Evolutionary conservation across 768 basidiomycete genomes (phyloP).

Genomic region (Boletus rubroflammeus): DNA sequence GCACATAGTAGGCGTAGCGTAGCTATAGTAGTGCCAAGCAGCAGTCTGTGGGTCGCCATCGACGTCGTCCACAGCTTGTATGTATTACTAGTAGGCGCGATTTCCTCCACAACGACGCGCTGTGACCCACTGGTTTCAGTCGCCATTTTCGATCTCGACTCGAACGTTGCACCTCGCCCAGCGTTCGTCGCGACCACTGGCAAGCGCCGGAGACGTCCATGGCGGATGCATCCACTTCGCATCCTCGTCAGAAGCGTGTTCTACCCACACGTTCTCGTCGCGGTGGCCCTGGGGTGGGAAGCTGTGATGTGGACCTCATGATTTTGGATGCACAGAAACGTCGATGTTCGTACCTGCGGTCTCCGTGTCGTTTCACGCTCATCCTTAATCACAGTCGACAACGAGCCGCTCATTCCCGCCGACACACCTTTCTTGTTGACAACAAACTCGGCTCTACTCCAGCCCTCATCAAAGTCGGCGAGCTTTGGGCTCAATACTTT

Average conservation of each 20-base stretch:
- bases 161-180: background rate
- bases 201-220: constrained; percentile 20
- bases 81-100: background rate
- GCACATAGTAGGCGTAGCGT: background rate
- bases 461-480: constrained; percentile 37
- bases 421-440: constrained; percentile 68
- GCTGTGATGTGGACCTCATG: constrained; percentile 75
- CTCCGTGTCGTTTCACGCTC: constrained; percentile 16
- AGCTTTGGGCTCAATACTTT: constrained; percentile 49
- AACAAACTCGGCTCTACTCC: constrained; percentile 56
- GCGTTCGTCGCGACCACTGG: constrained; percentile 5
- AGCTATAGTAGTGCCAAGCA: background rate
- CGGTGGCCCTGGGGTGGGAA: constrained; percentile 78
- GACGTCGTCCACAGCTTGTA: constrained; percentile 9
- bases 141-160: constrained; percentile 2
- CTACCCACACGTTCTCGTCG: constrained; percentile 78
- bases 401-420: constrained; percentile 65
- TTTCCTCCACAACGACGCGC: constrained; percentile 10
- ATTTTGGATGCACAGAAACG: constrained; percentile 78
- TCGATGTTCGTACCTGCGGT: constrained; percentile 52
- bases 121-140: background rate
- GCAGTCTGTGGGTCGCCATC: background rate
- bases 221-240: constrained; percentile 35
- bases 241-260: constrained; percentile 68
- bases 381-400: constrained; percentile 50